Percentiles rank a stretch among this genome's conserved stretches.
Conservation (phyloP, 306 rosid species). For the Lathyrus aphaca region DNA sequence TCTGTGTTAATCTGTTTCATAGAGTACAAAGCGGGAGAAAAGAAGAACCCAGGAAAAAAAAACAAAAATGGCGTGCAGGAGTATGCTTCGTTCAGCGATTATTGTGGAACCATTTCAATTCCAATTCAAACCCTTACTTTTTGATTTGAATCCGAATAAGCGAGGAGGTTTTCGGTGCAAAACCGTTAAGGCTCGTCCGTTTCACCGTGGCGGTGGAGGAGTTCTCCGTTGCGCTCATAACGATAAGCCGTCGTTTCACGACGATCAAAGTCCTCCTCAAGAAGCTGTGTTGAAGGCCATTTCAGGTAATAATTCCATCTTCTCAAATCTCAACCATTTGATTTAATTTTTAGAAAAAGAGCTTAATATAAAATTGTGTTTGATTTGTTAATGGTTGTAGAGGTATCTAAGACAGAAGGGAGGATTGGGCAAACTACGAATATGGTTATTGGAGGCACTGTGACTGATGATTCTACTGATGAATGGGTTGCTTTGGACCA, state of each 20-base stretch:
- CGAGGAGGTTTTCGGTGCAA: constrained; percentile 41
- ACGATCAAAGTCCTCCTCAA: constrained; percentile 93
- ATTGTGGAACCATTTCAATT: constrained; percentile 63
- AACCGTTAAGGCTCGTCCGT: constrained; percentile 42
- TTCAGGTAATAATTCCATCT: constrained; percentile 65
- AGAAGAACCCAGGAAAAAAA: neutral
- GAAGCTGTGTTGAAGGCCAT: constrained; percentile 93
- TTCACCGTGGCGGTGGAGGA: constrained; percentile 45
- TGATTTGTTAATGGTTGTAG: constrained; percentile 45
- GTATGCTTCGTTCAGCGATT: constrained; percentile 60
- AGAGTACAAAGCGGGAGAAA: neutral
- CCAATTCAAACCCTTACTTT: constrained; percentile 56
- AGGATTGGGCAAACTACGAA: constrained; percentile 97
- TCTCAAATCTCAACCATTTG: neutral
- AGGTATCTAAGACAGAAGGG: constrained; percentile 97
- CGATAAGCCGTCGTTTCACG: constrained; percentile 60
- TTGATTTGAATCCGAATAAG: constrained; percentile 21
- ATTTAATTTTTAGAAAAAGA: neutral
- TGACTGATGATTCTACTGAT: constrained; percentile 79
- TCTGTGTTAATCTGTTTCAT: constrained; percentile 9
- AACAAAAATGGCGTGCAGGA: constrained; percentile 68
- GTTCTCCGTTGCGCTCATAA: constrained; percentile 56
- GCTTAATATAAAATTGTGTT: constrained; percentile 1
- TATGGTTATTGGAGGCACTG: constrained; percentile 96
- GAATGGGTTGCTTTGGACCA: constrained; percentile 95